Conservation (phyloP, 345 rosid genomes). For the Conringia planisiliqua region DNA sequence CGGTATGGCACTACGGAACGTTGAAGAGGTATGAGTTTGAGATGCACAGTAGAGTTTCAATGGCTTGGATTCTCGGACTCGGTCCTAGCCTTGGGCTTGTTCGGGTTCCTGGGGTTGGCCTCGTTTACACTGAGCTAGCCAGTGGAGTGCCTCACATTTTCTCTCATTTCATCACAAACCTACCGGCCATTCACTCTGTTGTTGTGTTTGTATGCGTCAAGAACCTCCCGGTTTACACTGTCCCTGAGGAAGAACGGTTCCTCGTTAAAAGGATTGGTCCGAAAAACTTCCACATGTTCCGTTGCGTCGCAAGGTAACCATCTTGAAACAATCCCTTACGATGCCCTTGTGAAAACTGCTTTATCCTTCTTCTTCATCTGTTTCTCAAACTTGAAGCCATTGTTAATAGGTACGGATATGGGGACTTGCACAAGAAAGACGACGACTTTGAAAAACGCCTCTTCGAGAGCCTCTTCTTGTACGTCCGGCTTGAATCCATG, state of each 20-base stretch:
- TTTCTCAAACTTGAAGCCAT: not conserved
- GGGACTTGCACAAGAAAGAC: slow-evolving; percentile 75
- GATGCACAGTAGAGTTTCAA: slow-evolving; percentile 56
- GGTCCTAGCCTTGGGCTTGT: slow-evolving; percentile 65
- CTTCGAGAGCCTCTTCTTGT: slow-evolving; percentile 57
- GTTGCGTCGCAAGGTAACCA: slow-evolving; percentile 56
- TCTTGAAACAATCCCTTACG: not conserved
- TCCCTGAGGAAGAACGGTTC: slow-evolving; percentile 73
- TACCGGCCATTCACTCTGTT: slow-evolving; percentile 77
- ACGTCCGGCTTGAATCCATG: slow-evolving; percentile 61
- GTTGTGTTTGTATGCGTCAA: slow-evolving; percentile 69
- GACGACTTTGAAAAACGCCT: slow-evolving; percentile 71
- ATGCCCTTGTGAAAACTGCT: not conserved
- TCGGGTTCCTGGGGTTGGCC: slow-evolving; percentile 76
- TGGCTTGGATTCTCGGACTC: slow-evolving; percentile 51
- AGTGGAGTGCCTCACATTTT: slow-evolving; percentile 77
- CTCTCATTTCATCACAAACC: slow-evolving; percentile 71
- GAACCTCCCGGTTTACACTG: slow-evolving; percentile 80
- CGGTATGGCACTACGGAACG: slow-evolving; percentile 87
- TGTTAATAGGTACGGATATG: slow-evolving; percentile 62
- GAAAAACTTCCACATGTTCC: slow-evolving; percentile 72
- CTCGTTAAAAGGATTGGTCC: slow-evolving; percentile 80
- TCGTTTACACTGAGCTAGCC: slow-evolving; percentile 82
- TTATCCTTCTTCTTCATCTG: not conserved
- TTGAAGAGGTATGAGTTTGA: slow-evolving; percentile 76